phyloP scores from a whole-genome alignment of 2,329 filamentous ascomycete species.

The Hypoxylon sp. region DNA sequence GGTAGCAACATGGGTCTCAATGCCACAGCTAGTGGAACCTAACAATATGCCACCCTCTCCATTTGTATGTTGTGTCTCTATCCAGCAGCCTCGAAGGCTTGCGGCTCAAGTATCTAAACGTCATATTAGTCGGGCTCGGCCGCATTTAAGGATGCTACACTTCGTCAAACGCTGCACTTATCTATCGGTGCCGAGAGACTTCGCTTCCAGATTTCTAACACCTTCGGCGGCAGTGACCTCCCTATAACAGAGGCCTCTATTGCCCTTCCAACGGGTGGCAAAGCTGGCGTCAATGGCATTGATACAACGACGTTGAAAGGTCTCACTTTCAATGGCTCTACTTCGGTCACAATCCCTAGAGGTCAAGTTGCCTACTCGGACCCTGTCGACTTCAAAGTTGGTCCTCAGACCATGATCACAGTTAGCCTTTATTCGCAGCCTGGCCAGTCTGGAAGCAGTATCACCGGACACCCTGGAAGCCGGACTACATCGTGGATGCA shows the following conservation, averaged over 20 bases:
- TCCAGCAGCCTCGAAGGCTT: not conserved
- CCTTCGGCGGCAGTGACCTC: constrained; percentile 73
- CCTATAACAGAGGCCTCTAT: constrained; percentile 72
- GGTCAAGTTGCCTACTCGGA: constrained; percentile 74
- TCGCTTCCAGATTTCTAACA: constrained; percentile 75
- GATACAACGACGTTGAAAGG: constrained; percentile 65
- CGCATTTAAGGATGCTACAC: constrained; percentile 73
- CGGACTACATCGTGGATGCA: constrained; percentile 74
- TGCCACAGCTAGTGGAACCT: constrained; percentile 76
- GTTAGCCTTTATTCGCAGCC: constrained; percentile 70
- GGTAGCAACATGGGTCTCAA: constrained; percentile 76
- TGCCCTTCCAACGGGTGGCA: constrained; percentile 68
- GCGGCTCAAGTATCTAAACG: constrained; percentile 23
- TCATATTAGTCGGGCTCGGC: constrained; percentile 55
- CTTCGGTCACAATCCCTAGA: constrained; percentile 66
- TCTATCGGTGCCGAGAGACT: constrained; percentile 70
- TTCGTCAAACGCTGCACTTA: constrained; percentile 76
- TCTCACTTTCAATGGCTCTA: constrained; percentile 71
- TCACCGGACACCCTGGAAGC: constrained; percentile 76
- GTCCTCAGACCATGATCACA: constrained; percentile 67
- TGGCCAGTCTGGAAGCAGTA: constrained; percentile 69
- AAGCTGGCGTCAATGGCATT: constrained; percentile 68
- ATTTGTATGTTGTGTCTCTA: constrained; percentile 63
- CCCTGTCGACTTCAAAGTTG: constrained; percentile 69
- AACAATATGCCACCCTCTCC: constrained; percentile 72